These are phyloP conservation scores for Nematocida sp. DNA, from an alignment of 371 early-diverging fungal species.

Conservation along the genomic window DNA sequence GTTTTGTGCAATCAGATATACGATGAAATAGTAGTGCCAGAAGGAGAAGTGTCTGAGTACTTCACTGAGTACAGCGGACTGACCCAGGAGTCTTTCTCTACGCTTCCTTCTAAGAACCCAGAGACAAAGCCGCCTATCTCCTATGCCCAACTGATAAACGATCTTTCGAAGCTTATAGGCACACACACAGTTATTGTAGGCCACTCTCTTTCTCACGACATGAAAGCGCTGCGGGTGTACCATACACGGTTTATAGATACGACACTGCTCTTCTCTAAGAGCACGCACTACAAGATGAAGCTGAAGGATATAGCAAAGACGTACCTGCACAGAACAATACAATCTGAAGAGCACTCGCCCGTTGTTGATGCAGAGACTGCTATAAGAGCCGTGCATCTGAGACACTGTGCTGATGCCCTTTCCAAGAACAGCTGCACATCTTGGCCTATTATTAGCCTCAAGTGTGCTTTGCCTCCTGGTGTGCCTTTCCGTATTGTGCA, in stretches of 20 bases:
- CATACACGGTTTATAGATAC: slow-evolving; percentile 63
- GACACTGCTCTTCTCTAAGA: slow-evolving; percentile 53
- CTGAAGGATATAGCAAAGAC: slow-evolving; percentile 52
- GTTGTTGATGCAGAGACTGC: slow-evolving; percentile 55
- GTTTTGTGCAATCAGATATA: slow-evolving; percentile 51
- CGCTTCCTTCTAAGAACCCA: background rate
- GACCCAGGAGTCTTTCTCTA: slow-evolving; percentile 16
- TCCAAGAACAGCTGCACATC: no score
- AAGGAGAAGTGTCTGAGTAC: slow-evolving; percentile 56
- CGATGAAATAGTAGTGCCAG: slow-evolving; percentile 59
- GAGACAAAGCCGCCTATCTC: slow-evolving; percentile 19
- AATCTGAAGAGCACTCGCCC: slow-evolving; percentile 55
- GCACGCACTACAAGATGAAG: slow-evolving; percentile 52
- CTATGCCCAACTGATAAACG: slow-evolving; percentile 24
- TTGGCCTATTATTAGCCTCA: no score
- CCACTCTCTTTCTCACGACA: slow-evolving; percentile 63
- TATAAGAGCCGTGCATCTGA: slow-evolving; percentile 31
- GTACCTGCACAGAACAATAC: slow-evolving; percentile 57
- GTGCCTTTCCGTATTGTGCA: no score
- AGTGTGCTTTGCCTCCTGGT: no score
- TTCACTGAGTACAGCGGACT: slow-evolving; percentile 59
- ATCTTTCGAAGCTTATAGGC: slow-evolving; percentile 56
- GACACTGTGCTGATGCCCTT: background rate
- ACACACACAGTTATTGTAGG: slow-evolving; percentile 61
- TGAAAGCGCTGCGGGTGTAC: slow-evolving; percentile 55